Base-by-base conservation (phyloP, 768 basidiomycete species). In the Phlegmacium glaucopus region DNA sequence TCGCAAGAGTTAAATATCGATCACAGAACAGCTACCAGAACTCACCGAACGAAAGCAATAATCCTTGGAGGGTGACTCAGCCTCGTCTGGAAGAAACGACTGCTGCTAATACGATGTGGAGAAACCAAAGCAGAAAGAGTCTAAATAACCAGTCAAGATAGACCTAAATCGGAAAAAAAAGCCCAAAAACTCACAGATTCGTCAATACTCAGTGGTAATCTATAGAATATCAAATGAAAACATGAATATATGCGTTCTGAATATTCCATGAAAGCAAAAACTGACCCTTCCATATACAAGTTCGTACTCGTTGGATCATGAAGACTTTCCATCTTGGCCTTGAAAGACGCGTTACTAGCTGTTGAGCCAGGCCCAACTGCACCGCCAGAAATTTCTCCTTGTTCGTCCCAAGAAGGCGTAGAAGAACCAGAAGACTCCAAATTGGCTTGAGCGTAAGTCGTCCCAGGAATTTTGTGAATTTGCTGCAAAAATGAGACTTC, bases 391-490 rank as follows among this genome's bases (percentile, higher is more conserved):
- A 25, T 57, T 16, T 50, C 51, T n/a, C 52, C 49, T 2, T 45
- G 51, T 32, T 54, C 53, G 40, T 57, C 55, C 58, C 60, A 61
- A 16, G 57, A 55, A 40, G 48, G 49, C 34, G 52, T 47, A 29
- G 63, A 58, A 48, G 32, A 34, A 34, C 32, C 32, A 34, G 54
- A 49, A 37, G 45, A 47, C 13, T 54, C 45, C 16, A 48, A 46
- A 35, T 56, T 56, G 13, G 59, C 54, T 37, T 73, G 72, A 7
- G 82, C 75, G 55, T 85, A 87, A 37, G 72, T 62, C 2, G 87
- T 86, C 9, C 88, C 88, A 6, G 87, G 88, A 38, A 91, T 90
- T 60, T 89, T 88, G 66, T 91, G 88, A n/a, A 85, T 73, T 68
- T 76, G 73, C 75, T 76, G 47, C 29, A 45, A 35, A 17, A 30